These are phyloP conservation scores for Butyriboletus loyo DNA, from an alignment of 768 basidiomycete genomes.

Conservation along the genomic window DNA sequence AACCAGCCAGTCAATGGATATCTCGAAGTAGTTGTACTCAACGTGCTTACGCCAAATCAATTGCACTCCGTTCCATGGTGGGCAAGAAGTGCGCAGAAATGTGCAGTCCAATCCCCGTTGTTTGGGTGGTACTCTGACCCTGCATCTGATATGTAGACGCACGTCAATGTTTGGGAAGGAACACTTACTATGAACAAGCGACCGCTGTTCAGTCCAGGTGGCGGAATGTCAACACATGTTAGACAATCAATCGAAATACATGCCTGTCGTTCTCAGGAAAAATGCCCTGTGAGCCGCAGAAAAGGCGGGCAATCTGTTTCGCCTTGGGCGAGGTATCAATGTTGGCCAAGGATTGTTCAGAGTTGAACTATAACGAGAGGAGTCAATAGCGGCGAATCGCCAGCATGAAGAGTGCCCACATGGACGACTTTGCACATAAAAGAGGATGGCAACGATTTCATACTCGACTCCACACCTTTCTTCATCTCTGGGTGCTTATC, in stretches of 20 bases:
- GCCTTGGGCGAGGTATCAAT: background rate
- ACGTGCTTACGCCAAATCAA: conserved; percentile 72
- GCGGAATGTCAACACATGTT: background rate
- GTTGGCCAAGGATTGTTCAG: background rate
- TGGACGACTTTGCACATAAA: conserved; percentile 11
- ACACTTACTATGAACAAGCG: conserved; percentile 14
- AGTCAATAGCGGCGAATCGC: background rate
- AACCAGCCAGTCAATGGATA: background rate
- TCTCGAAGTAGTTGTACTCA: background rate
- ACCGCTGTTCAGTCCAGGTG: background rate
- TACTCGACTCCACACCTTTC: conserved; percentile 2
- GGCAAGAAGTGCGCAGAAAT: conserved; percentile 85
- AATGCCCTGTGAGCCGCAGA: conserved; percentile 4
- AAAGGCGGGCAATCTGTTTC: background rate
- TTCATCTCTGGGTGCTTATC: conserved; percentile 2
- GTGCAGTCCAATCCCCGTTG: conserved; percentile 68
- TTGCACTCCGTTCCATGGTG: conserved; percentile 90
- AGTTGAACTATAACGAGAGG: conserved; percentile 6
- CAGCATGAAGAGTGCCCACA: background rate
- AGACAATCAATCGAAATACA: background rate
- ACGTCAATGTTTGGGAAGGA: background rate
- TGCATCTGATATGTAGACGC: conserved; percentile 21
- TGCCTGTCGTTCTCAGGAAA: conserved; percentile 2
- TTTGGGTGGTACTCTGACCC: conserved; percentile 90
- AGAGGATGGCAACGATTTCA: conserved; percentile 8